phyloP scores from a whole-genome alignment of 441 rosid genomes.

The Erodium chrysanthum region DNA sequence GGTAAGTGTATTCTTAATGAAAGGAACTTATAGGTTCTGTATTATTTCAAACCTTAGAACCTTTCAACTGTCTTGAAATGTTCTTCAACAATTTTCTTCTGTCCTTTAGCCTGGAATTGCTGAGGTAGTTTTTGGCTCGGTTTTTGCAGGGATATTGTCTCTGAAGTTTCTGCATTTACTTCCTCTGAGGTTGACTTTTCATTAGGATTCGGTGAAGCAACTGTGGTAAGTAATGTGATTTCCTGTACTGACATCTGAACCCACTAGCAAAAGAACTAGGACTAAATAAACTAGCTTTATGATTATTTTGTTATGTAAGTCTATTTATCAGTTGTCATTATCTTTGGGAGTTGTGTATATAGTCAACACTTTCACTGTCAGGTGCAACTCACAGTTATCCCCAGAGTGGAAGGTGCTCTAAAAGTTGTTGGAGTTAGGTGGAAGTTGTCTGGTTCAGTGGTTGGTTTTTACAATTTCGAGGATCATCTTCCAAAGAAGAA shows the following conservation, averaged over 20 bases:
- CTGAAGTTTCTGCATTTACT: slow-evolving; percentile 39
- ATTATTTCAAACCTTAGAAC: slow-evolving; percentile 5
- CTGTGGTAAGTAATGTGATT: slow-evolving; percentile 42
- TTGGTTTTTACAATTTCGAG: slow-evolving; percentile 61
- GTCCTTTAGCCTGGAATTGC: slow-evolving; percentile 12
- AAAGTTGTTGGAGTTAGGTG: slow-evolving; percentile 85
- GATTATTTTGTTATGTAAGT: background rate
- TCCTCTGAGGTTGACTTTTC: slow-evolving; percentile 60
- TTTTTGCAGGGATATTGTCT: slow-evolving; percentile 40
- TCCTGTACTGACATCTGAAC: slow-evolving; percentile 1
- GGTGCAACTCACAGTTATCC: slow-evolving; percentile 86
- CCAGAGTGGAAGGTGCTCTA: slow-evolving; percentile 72
- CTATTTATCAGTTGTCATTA: slow-evolving; percentile 3
- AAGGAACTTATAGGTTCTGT: slow-evolving; percentile 1
- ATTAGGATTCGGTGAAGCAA: slow-evolving; percentile 53
- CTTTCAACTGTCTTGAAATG: background rate
- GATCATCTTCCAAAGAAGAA: slow-evolving; percentile 41
- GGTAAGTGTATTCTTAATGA: slow-evolving; percentile 24
- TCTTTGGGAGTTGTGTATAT: slow-evolving; percentile 13
- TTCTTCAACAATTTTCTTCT: background rate
- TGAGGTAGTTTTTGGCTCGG: slow-evolving; percentile 17
- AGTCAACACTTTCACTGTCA: slow-evolving; percentile 22
- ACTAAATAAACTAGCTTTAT: background rate
- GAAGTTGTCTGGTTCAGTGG: slow-evolving; percentile 77
- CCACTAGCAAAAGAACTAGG: slow-evolving; percentile 1